A percentile compares a stretch with the other conserved stretches of the same genome.
Evolutionary conservation across 148 eudicot species (phyloP).

Genomic region (Silene latifolia): DNA sequence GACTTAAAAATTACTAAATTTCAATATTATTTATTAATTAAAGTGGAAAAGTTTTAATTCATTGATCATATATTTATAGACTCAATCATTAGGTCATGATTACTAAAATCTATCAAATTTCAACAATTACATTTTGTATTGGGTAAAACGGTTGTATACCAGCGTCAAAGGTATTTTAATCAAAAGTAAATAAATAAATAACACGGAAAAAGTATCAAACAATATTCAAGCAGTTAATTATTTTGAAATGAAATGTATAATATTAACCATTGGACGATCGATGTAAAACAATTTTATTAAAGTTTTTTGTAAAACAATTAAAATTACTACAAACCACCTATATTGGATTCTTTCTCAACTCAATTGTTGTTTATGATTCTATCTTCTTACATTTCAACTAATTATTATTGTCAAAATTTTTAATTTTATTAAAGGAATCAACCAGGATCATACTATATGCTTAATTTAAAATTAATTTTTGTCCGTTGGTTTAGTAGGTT

Average conservation of each 20-base stretch:
- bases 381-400: background rate
- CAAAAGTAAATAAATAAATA: no score
- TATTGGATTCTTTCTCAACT: no score
- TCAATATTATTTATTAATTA: no score
- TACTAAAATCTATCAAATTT: background rate
- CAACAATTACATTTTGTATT: background rate
- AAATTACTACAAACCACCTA: no score
- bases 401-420: background rate
- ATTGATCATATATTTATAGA: background rate
- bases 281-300: no score
- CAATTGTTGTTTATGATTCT: background rate
- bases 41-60: background rate
- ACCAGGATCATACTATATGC: slow-evolving; percentile 22
- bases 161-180: no score
- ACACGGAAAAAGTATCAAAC: background rate
- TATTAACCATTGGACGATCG: no score
- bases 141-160: no score
- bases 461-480: slow-evolving; percentile 11
- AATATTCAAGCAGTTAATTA: no score
- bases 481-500: slow-evolving; percentile 13
- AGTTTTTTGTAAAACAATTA: no score
- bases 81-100: background rate
- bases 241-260: no score
- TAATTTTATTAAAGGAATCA: slow-evolving; percentile 7
- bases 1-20: no score